Evolutionary conservation across 2,329 filamentous ascomycete species (phyloP).

Genomic region (Paramyrothecium roridum): DNA sequence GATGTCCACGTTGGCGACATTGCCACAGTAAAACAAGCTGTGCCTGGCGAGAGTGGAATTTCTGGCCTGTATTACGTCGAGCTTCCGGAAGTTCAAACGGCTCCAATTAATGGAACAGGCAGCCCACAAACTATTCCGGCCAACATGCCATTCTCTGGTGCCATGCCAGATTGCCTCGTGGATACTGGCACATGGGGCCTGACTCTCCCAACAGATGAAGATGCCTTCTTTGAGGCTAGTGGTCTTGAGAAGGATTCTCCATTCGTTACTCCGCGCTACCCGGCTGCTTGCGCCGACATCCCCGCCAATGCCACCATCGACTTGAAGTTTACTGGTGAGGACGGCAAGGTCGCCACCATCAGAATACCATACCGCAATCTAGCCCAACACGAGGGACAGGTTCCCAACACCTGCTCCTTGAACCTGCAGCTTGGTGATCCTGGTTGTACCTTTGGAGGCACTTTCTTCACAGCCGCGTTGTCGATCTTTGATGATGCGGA

Average conservation of each 20-base stretch:
- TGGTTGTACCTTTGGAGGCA: constrained; percentile 4
- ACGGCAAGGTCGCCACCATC: background rate
- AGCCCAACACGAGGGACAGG: background rate
- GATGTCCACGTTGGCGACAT: background rate
- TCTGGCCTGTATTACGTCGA: background rate
- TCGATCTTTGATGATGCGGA: constrained; percentile 5
- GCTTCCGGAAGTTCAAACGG: background rate
- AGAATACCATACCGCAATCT: background rate
- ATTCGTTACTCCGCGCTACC: background rate
- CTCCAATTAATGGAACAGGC: background rate
- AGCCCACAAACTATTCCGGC: background rate
- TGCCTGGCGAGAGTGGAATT: background rate
- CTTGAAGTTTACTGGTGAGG: background rate
- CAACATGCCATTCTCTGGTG: background rate
- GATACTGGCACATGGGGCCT: background rate
- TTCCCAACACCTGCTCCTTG: background rate
- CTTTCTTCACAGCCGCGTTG: constrained; percentile 5
- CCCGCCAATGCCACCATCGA: background rate
- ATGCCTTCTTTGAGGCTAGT: background rate
- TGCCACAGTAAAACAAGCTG: background rate
- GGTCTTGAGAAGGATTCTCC: background rate
- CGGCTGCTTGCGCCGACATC: background rate
- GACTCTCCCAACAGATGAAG: background rate
- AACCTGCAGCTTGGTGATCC: background rate
- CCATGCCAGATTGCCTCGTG: background rate